Percentiles rank a stretch among this genome's conserved stretches.
These are phyloP conservation scores for Coprinopsis cinerea DNA, from an alignment of 768 basidiomycete species.

Conservation along the genomic window DNA sequence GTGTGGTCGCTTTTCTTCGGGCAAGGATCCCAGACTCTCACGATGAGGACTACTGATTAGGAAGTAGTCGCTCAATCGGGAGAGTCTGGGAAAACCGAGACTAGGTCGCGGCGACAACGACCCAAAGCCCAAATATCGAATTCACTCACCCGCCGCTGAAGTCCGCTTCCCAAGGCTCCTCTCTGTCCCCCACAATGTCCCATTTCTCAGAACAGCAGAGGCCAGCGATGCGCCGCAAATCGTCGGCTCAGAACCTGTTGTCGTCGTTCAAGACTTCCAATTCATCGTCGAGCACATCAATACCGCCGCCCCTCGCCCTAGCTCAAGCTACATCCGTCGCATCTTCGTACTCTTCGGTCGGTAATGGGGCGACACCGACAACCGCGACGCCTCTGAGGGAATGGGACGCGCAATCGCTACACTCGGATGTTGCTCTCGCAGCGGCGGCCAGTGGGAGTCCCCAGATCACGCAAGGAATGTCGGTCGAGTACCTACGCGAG, in stretches of 20 bases:
- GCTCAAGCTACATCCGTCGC: constrained; percentile 30
- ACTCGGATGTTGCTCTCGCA: constrained; percentile 36
- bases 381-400: constrained; percentile 46
- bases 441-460: constrained; percentile 39
- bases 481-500: constrained; percentile 73
- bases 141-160: too few relatives aligned
- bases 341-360: constrained; percentile 31
- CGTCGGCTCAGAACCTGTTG: constrained; percentile 78
- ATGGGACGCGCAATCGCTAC: constrained; percentile 68
- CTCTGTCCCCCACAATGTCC: too few relatives aligned
- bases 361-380: constrained; percentile 36
- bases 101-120: too few relatives aligned
- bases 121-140: too few relatives aligned
- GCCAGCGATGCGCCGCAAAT: constrained; percentile 76
- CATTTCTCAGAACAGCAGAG: constrained; percentile 35
- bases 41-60: too few relatives aligned
- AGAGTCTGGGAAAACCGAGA: too few relatives aligned
- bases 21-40: too few relatives aligned
- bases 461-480: constrained; percentile 55
- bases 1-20: too few relatives aligned
- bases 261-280: constrained; percentile 57
- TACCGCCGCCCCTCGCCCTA: constrained; percentile 28
- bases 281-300: constrained; percentile 23
- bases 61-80: too few relatives aligned
- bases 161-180: too few relatives aligned